Base-by-base conservation (phyloP, 2,329 filamentous ascomycete genomes). In the Fusarium graminum region DNA sequence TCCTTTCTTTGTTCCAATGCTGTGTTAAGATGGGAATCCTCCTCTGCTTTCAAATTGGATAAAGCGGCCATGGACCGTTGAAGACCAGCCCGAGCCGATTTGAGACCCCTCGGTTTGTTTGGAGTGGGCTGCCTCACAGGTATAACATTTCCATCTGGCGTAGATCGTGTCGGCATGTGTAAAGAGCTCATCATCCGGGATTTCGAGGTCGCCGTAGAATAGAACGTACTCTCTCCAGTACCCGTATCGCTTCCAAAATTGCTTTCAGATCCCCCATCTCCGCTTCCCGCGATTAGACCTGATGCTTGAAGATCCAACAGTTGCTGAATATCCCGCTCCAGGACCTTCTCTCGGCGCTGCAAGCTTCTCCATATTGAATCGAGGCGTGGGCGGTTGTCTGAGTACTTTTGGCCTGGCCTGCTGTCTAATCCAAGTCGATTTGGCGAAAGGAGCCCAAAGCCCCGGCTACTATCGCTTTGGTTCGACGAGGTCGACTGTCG, bases 31-130 rank as follows among this genome's bases (percentile, higher is more conserved):
- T 88, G 80, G 0, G 82, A 80, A n/a, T 88, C 81, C 77, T 93
- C 90, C 57, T 93, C 90, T 5, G 81, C 80, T 73, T 92, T 92
- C 26, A 94, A 78, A 10, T 84, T 83, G 0, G 86, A 86, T 7
- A 94, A 79, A 52, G 88, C 86, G 4, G 83, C 80, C 75, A 94
- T 90, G 46, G 86, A 84, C 47, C 82, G 83, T 16, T 86, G 82
- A 9, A 94, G 83, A 0, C 88, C 89, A 28, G 83, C 82, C n/a
- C 92, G 83, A 2, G 90, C 89, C 17, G 84, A 83, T 28, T 83
- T 82, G 14, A 93, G 80, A 0, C 88, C 85, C 10, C 86, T 74
- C 34, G 83, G 85, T 54, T 82, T 82, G 41, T 78, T 69, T 16
- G 69, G 64, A 29, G 79, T 80, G 1, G 87, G 87, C 65, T 90